Base-by-base conservation (phyloP, 2,329 filamentous ascomycete genomes). In the Aureobasidium vineae region DNA sequence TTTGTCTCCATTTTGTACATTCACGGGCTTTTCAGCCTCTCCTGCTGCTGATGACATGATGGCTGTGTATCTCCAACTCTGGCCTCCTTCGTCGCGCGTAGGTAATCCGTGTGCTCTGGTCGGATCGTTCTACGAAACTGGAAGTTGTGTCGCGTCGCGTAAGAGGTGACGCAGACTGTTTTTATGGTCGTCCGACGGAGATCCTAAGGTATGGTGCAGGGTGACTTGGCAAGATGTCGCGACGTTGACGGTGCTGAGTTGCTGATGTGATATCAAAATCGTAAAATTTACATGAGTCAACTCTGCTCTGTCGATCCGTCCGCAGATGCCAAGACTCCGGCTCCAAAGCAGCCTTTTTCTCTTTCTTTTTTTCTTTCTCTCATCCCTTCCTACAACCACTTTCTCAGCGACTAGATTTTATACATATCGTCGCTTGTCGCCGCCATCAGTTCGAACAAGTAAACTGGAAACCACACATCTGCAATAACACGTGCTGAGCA, bases 1-100 rank as follows among this genome's bases (percentile, higher is more conserved):
- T 89, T 73, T 88, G 19, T n/a, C 10, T 28, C n/a, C 57, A 19
- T 49, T 49, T 19, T 50, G 43, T 36, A 49, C 31, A 26, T 41
- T 53, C 5, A 19, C 19, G 16, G n/a, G 10, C 47, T 52, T 54
- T 7, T 33, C 61, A 7, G 49, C 40, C 38, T 65, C 49, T 56
- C 40, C 61, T 56, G 40, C 19, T 26, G 61, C 7, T 8, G 49
- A 23, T 15, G 61, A 63, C 60, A 63, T 63, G 36, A 23, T 36
- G 16, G 0, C 2, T 41, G 6, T 36, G 23, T 63, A 2, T 43
- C 26, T 33, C 6, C 47, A 26, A 5, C 5, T 13, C 15, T 43
- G 19, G 47, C 23, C 26, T 43, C 6, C 1, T 21, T 5, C 16
- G 23, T 53, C 19, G 36, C 11, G 47, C 45, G 49, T 19, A 16